phyloP scores from a whole-genome alignment of 768 basidiomycete species.

The Baorangia bicolor region DNA sequence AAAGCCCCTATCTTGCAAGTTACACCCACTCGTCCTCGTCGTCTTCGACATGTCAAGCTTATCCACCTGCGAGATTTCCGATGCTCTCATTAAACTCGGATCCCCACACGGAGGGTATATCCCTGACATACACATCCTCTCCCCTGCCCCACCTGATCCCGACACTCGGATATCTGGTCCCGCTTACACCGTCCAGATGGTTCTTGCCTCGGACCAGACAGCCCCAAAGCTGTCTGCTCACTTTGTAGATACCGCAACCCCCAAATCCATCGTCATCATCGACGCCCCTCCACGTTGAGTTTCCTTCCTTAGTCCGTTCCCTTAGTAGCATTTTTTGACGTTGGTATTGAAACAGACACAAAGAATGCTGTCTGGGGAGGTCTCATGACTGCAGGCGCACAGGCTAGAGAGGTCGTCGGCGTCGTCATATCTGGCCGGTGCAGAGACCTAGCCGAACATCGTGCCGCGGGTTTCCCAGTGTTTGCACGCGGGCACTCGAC shows the following conservation, averaged over 20 bases:
- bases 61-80: constrained; percentile 84
- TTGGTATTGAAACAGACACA: constrained; percentile 42
- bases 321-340: not conserved
- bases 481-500: constrained; percentile 83
- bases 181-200: constrained; percentile 89
- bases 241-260: constrained; percentile 77
- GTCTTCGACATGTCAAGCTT: constrained; percentile 33
- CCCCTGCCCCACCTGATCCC: constrained; percentile 19
- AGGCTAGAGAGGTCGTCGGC: constrained; percentile 64
- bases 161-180: constrained; percentile 63
- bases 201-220: constrained; percentile 50
- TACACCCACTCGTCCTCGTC: not conserved
- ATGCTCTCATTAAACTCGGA: constrained; percentile 82
- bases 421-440: constrained; percentile 84
- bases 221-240: constrained; percentile 68
- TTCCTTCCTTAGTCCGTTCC: constrained; percentile 13
- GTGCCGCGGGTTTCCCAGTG: constrained; percentile 68
- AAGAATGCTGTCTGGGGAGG: constrained; percentile 93
- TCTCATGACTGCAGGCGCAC: constrained; percentile 85
- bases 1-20: constrained; percentile 5
- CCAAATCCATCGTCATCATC: constrained; percentile 69
- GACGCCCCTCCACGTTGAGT: constrained; percentile 67
- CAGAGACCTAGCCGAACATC: constrained; percentile 81
- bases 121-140: constrained; percentile 67
- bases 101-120: constrained; percentile 71